Conservation (phyloP, 1,284 basidiomycete genomes). For the Ustilago lituana region DNA sequence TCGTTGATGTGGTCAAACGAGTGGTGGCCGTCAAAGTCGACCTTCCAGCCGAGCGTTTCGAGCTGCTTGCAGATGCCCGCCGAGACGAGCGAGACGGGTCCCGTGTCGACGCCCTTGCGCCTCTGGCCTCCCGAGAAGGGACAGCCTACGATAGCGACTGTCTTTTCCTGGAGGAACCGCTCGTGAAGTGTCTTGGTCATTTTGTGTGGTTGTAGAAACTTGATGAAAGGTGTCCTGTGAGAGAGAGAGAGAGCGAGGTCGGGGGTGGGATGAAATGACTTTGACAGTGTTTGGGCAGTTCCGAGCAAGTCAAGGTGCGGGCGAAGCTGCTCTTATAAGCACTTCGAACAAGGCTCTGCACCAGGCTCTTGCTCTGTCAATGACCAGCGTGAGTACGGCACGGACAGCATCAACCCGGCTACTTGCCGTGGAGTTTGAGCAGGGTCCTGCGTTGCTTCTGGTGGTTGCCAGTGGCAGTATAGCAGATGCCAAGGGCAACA, state of each 20-base stretch:
- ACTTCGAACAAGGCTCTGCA: neutral
- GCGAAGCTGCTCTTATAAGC: constrained; percentile 4
- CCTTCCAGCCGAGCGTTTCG: constrained; percentile 81
- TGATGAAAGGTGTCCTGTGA: neutral
- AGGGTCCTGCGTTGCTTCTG: neutral
- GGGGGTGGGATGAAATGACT: too few species aligned
- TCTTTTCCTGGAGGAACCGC: constrained; percentile 50
- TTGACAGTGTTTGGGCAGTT: too few species aligned
- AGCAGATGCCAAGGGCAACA: neutral
- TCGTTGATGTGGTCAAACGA: constrained; percentile 80
- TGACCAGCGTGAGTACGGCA: too few species aligned
- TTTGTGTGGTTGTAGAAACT: neutral
- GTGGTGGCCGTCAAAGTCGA: constrained; percentile 87
- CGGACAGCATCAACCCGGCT: constrained; percentile 17
- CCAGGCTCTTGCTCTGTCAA: neutral
- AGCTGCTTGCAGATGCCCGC: constrained; percentile 63
- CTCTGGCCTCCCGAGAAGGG: constrained; percentile 64
- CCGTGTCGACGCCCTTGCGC: constrained; percentile 62
- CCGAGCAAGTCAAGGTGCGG: too few species aligned
- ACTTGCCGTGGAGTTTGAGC: neutral
- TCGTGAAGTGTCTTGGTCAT: constrained; percentile 46
- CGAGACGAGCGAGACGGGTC: constrained; percentile 58
- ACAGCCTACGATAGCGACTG: constrained; percentile 61
- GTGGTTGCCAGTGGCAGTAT: too few species aligned
- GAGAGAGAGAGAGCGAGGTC: neutral